phyloP scores from a whole-genome alignment of 495 filamentous ascomycete genomes.

The Barbatosphaeria neglecta region DNA sequence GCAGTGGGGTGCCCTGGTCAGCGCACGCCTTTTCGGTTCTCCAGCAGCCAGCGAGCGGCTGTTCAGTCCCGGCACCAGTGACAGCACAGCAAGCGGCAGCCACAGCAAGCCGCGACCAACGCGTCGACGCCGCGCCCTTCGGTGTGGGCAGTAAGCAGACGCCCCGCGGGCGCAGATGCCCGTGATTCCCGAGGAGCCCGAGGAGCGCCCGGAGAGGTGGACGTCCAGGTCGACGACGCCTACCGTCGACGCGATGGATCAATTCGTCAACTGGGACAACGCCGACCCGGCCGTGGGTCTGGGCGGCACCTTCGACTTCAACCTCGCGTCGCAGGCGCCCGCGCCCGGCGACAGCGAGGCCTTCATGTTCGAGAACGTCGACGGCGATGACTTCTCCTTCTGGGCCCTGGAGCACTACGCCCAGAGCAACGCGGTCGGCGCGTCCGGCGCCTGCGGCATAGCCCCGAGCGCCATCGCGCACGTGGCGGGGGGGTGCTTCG shows the following conservation, averaged over 20 bases:
- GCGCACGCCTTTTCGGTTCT: too few relatives aligned
- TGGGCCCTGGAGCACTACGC: constrained; percentile 38
- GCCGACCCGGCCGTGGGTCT: constrained; percentile 16
- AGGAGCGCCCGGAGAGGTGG: too few relatives aligned
- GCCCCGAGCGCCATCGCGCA: background rate
- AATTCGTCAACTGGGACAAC: constrained; percentile 38
- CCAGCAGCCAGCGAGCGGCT: too few relatives aligned
- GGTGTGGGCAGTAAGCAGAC: too few relatives aligned
- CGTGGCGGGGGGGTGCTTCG: constrained; percentile 4
- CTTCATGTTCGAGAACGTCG: constrained; percentile 23
- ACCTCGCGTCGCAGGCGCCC: constrained; percentile 15
- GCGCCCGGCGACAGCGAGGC: background rate
- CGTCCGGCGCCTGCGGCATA: too few relatives aligned
- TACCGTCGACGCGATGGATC: constrained; percentile 12
- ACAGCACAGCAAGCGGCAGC: background rate
- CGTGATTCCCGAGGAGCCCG: constrained; percentile 8
- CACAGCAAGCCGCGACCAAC: too few relatives aligned
- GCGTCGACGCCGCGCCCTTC: background rate
- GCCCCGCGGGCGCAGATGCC: constrained; percentile 1
- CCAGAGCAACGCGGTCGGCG: constrained; percentile 12
- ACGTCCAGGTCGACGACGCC: too few relatives aligned
- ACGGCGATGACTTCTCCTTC: constrained; percentile 37
- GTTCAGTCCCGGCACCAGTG: too few relatives aligned
- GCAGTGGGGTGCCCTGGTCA: too few relatives aligned
- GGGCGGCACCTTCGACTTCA: constrained; percentile 19